Conservation (phyloP, 2,329 filamentous ascomycete genomes). For the Fusarium brachygibbosum region DNA sequence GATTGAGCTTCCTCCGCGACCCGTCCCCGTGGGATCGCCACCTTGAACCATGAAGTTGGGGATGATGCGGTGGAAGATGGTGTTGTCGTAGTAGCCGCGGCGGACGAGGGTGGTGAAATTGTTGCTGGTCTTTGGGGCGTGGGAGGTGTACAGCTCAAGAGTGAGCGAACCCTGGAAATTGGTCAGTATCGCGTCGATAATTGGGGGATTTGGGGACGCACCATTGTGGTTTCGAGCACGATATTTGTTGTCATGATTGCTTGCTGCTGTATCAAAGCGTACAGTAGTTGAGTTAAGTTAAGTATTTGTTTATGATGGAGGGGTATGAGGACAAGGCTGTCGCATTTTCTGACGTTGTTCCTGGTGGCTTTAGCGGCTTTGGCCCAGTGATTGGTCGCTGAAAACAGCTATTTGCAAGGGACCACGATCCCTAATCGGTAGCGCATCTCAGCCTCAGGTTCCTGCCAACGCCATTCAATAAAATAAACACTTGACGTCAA, state of each 20-base stretch:
- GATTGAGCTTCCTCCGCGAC: slow-evolving; percentile 88
- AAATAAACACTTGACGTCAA: not conserved
- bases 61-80: slow-evolving; percentile 94
- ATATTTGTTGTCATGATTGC: slow-evolving; percentile 80
- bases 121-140: slow-evolving; percentile 89
- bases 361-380: slow-evolving; percentile 11
- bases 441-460: slow-evolving; percentile 12
- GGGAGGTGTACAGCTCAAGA: slow-evolving; percentile 89
- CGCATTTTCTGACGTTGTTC: slow-evolving; percentile 19
- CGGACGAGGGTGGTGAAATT: slow-evolving; percentile 87
- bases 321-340: slow-evolving; percentile 35
- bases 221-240: slow-evolving; percentile 87
- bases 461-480: slow-evolving; percentile 18
- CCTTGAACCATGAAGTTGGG: slow-evolving; percentile 97
- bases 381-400: slow-evolving; percentile 24
- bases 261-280: not conserved
- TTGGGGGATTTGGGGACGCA: slow-evolving; percentile 53
- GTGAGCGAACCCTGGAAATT: slow-evolving; percentile 78
- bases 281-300: too few species aligned
- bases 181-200: not conserved
- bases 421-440: slow-evolving; percentile 6
- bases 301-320: slow-evolving; percentile 27
- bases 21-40: slow-evolving; percentile 94
- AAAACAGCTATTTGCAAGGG: slow-evolving; percentile 8
- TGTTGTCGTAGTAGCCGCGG: slow-evolving; percentile 88